Percentiles rank a stretch among this genome's conserved stretches.
Conservation (phyloP, 306 rosid genomes). For the Inga oerstediana region DNA sequence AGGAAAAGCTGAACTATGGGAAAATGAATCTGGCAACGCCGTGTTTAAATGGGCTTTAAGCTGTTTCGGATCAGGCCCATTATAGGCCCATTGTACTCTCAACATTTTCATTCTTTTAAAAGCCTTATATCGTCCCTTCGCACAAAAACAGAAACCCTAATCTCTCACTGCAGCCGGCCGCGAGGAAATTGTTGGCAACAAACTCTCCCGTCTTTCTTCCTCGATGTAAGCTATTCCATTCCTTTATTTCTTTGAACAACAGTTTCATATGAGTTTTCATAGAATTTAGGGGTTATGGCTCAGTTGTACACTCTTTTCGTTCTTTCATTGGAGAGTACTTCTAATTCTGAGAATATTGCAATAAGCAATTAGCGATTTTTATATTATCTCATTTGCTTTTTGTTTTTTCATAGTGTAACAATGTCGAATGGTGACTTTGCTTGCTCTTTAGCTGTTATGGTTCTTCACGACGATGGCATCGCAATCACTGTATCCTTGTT, state of each 20-base stretch:
- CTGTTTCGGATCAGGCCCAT: not conserved
- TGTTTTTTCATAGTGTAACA: slow-evolving; percentile 9
- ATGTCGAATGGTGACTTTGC: slow-evolving; percentile 67
- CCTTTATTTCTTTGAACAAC: not conserved
- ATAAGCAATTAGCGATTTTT: not conserved
- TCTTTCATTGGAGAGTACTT: not conserved
- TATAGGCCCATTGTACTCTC: not conserved
- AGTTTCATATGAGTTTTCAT: not conserved
- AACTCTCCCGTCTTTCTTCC: not conserved
- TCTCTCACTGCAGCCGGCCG: not conserved
- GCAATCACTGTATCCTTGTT: slow-evolving; percentile 62
- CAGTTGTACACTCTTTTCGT: not conserved
- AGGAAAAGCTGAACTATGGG: not conserved
- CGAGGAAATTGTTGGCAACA: not conserved
- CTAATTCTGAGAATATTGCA: too few relatives aligned
- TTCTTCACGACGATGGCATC: slow-evolving; percentile 65
- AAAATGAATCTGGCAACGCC: not conserved
- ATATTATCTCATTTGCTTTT: not conserved
- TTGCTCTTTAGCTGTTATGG: slow-evolving; percentile 56
- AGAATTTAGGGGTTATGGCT: not conserved
- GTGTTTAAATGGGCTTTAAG: not conserved
- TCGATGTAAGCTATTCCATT: slow-evolving; percentile 7
- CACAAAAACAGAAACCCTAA: slow-evolving; percentile 15
- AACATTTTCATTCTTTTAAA: not conserved
- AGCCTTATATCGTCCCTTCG: not conserved